Conservation (phyloP, 208 protist genomes). For the Trypanosoma rangeli region DNA sequence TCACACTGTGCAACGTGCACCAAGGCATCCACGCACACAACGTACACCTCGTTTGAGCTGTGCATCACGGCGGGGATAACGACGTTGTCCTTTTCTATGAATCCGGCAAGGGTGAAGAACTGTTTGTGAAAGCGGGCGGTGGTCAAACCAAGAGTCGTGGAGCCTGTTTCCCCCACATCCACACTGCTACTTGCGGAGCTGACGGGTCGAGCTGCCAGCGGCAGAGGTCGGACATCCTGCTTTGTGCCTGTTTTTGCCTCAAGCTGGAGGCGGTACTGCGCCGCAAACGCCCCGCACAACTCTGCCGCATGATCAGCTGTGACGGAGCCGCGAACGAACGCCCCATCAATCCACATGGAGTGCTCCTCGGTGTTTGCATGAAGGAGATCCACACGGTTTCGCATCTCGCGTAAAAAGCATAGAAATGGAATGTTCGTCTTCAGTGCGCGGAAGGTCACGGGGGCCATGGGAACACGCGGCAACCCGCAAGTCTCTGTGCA, state of each 20-base stretch:
- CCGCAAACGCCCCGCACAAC: constrained; percentile 29
- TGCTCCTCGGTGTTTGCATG: constrained; percentile 20
- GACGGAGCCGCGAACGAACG: constrained; percentile 37
- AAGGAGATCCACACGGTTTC: constrained; percentile 34
- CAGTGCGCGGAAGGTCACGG: constrained; percentile 31
- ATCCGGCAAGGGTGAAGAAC: constrained; percentile 53
- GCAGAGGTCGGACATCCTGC: neutral
- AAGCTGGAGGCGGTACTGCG: constrained; percentile 36
- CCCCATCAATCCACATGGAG: constrained; percentile 41
- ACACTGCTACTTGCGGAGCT: neutral
- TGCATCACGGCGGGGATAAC: constrained; percentile 29
- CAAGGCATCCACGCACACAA: constrained; percentile 44
- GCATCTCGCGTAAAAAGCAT: constrained; percentile 74
- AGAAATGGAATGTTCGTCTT: constrained; percentile 80
- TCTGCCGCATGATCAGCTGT: constrained; percentile 24
- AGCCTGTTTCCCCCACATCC: constrained; percentile 1
- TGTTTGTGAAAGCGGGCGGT: constrained; percentile 13
- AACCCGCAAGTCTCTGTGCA: constrained; percentile 32
- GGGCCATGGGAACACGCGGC: constrained; percentile 25
- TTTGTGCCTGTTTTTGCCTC: constrained; percentile 25
- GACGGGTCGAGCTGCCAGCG: neutral
- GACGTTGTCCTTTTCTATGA: constrained; percentile 28
- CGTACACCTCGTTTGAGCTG: constrained; percentile 49
- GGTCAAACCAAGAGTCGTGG: too few species aligned
- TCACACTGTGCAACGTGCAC: constrained; percentile 32